A percentile compares a stretch with the other conserved stretches of the same genome.
Evolutionary conservation across 129 eudicot species (phyloP).

Genomic region (Chrysanthemum seticuspe): DNA sequence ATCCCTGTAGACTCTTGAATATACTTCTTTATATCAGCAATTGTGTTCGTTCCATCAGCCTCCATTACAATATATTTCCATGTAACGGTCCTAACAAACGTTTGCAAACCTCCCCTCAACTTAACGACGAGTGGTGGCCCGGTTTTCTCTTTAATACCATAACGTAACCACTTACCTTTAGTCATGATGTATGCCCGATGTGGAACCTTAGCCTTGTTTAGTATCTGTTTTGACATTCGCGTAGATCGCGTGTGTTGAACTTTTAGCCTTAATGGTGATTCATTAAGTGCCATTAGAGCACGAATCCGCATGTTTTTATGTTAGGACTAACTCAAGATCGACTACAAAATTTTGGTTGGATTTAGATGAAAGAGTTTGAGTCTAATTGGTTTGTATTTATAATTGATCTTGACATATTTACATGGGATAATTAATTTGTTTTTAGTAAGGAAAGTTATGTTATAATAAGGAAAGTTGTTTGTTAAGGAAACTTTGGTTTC

Average conservation of each 20-base stretch:
- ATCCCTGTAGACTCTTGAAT: background rate
- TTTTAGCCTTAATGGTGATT: conserved; percentile 4
- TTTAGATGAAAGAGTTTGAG: no score
- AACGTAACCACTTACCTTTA: background rate
- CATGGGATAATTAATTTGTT: no score
- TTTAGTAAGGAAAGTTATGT: no score
- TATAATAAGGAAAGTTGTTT: no score
- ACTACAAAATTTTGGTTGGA: no score
- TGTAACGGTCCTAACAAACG: background rate
- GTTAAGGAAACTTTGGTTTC: no score
- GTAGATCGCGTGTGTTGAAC: background rate
- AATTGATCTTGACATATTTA: no score
- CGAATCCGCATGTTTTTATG: background rate
- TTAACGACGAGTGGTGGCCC: background rate
- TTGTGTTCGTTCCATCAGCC: background rate
- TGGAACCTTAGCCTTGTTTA: background rate
- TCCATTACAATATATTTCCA: conserved; percentile 5
- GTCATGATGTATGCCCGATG: background rate
- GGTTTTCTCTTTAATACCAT: background rate
- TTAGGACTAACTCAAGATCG: background rate
- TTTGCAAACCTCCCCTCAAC: background rate
- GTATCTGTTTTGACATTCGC: background rate
- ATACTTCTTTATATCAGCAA: background rate
- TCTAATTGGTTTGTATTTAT: no score
- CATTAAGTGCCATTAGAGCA: background rate